These are phyloP conservation scores for Mortierella alpina DNA, from an alignment of 192 early-diverging fungal genomes.

Conservation along the genomic window DNA sequence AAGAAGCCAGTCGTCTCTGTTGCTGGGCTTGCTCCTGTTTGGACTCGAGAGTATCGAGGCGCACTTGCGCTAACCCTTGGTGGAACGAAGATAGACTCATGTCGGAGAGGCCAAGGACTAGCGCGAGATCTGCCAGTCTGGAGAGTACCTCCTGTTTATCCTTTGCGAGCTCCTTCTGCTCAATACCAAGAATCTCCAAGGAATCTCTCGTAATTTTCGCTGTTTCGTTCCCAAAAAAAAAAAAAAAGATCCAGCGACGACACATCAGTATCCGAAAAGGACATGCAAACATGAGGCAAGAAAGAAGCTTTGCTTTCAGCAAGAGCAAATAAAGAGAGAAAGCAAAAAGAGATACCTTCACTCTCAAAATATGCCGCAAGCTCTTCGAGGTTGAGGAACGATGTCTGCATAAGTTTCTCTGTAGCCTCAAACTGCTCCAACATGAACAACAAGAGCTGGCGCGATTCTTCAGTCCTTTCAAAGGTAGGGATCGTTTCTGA, in stretches of 20 bases:
- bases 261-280: neutral
- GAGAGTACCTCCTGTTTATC: neutral
- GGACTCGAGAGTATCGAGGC: constrained; percentile 3
- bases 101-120: constrained; percentile 28
- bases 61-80: constrained; percentile 11
- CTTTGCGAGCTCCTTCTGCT: constrained; percentile 3
- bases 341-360: constrained; percentile 21
- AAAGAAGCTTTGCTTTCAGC: neutral
- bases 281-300: neutral
- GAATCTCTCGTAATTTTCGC: constrained; percentile 30
- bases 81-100: constrained; percentile 14
- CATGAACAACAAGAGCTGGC: constrained; percentile 1
- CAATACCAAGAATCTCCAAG: constrained; percentile 12
- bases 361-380: neutral
- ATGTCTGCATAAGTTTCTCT: constrained; percentile 9
- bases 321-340: neutral
- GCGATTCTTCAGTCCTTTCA: constrained; percentile 25
- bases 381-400: constrained; percentile 8
- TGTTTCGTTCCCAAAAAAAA: neutral
- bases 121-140: constrained; percentile 25
- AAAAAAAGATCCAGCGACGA: neutral
- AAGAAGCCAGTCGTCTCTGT: neutral
- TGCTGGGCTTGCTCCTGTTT: neutral
- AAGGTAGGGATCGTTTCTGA: constrained; percentile 15
- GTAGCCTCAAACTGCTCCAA: constrained; percentile 22